Evolutionary conservation across 2,329 filamentous ascomycete genomes (phyloP).

Genomic region (Pseudogymnoascus sp.): DNA sequence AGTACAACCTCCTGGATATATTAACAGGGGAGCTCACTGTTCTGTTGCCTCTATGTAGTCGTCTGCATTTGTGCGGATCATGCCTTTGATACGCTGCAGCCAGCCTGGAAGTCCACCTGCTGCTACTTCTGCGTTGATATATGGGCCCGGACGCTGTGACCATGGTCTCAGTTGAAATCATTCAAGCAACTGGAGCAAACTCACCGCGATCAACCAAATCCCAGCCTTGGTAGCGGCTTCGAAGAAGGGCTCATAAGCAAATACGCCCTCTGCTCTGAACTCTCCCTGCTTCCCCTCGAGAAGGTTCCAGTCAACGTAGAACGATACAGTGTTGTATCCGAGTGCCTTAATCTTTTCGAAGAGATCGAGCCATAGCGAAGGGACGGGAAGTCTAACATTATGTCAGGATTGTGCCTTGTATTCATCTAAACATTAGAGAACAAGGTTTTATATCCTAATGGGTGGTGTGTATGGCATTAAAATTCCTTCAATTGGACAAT

Average conservation of each 20-base stretch:
- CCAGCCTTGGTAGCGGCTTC: slow-evolving; percentile 62
- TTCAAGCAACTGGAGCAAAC: slow-evolving; percentile 14
- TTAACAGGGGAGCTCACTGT: slow-evolving; percentile 26
- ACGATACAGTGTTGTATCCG: slow-evolving; percentile 70
- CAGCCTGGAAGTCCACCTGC: slow-evolving; percentile 74
- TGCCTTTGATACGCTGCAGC: slow-evolving; percentile 56
- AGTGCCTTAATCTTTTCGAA: slow-evolving; percentile 76
- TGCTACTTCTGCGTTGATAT: slow-evolving; percentile 66
- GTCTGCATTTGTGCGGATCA: slow-evolving; percentile 49
- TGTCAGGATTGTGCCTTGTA: neutral
- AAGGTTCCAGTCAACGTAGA: slow-evolving; percentile 71
- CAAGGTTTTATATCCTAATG: neutral
- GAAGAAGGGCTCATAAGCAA: slow-evolving; percentile 65
- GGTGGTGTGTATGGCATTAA: neutral
- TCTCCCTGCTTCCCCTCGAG: slow-evolving; percentile 62
- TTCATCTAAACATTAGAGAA: neutral
- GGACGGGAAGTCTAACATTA: slow-evolving; percentile 42
- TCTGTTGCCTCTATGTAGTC: slow-evolving; percentile 56
- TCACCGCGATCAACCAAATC: slow-evolving; percentile 59
- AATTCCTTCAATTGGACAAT: neutral
- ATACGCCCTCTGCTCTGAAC: slow-evolving; percentile 60
- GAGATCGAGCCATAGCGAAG: slow-evolving; percentile 57
- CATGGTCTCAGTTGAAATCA: neutral
- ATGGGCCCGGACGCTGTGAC: slow-evolving; percentile 49
- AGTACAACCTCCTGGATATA: neutral